Evolutionary conservation across 768 basidiomycete species (phyloP), one percentile per base, ranked within the genome.

Genomic region (Hygrocybe coccinea): DNA sequence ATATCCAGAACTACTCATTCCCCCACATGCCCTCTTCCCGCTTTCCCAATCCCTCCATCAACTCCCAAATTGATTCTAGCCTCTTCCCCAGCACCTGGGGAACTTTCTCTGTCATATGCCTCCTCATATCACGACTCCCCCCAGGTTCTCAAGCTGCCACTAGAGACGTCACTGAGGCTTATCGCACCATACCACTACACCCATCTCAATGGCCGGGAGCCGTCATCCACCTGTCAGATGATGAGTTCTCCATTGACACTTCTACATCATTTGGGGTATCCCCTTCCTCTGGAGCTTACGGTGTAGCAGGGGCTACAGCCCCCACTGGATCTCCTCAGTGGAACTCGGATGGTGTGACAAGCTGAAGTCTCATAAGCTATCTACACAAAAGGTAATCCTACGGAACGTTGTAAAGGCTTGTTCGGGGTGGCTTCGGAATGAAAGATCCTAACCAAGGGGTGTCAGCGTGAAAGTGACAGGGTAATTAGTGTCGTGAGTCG

Each of bases 181-280:
- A 71, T 34, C 56, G 65, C 1, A 69, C 59, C 7, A 62, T 75
- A 0, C 69, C 65, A 0, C 45, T 69, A 9, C 63, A 68, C n/a
- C 64, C 52, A 0, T 65, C 66, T 0, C 76, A 77, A 37, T 79
- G 74, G 75, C 73, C 72, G 0, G 71, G 65, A 0, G 25, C 67
- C 0, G 69, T 76, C 0, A 59, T 77, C 0, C 55, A 62, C 0
- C 50, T 73, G 0, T 56, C 55, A 0, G 50, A 62, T 0, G 60
- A 65, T 25, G 22, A 15, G 1, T 70, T 70, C 25, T 59, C 59
- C 1, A 53, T 72, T 21, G 63, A 72, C 45, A 71, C 46, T 8
- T 24, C 54, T 0, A 54, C 60, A 11, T 52, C 50, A 14, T 75
- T 75, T 15, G 63, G 71, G 0, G 55, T 65, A 0, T 36, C 35